A percentile compares a stretch with the other conserved stretches of the same genome.
phyloP scores from a whole-genome alignment of 169 alveolate genomes.

The Pseudocohnilembus persalinus region DNA sequence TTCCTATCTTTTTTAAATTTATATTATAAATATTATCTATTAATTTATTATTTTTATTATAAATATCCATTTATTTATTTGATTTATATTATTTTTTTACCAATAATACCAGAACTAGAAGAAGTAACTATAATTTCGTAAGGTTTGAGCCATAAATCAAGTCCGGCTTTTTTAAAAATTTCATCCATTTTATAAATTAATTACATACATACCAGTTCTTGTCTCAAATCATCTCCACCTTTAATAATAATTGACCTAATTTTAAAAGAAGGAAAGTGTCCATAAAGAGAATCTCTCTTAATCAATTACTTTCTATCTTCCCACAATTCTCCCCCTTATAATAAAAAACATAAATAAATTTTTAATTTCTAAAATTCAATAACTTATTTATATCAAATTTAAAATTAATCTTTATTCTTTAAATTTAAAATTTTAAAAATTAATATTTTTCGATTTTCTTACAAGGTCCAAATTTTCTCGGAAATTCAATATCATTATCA shows the following conservation, averaged over 20 bases:
- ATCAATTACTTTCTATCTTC: slow-evolving; percentile 13
- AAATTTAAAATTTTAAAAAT: no score
- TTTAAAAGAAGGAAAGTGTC: slow-evolving; percentile 39
- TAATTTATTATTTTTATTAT: no score
- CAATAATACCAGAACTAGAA: slow-evolving; percentile 73
- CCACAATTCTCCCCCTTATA: slow-evolving; percentile 14
- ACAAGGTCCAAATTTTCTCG: not conserved
- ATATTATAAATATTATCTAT: no score
- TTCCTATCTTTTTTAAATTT: no score
- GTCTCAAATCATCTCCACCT: slow-evolving; percentile 80
- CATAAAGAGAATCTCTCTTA: slow-evolving; percentile 21
- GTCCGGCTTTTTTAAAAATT: slow-evolving; percentile 56
- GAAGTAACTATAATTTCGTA: slow-evolving; percentile 77
- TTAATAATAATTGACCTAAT: slow-evolving; percentile 56
- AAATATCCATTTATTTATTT: slow-evolving; percentile 19
- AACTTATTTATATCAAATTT: no score
- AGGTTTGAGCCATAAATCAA: slow-evolving; percentile 70
- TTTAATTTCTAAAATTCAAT: no score
- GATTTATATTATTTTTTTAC: slow-evolving; percentile 15
- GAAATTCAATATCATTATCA: not conserved
- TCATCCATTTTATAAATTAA: slow-evolving; percentile 65
- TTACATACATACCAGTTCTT: slow-evolving; percentile 79
- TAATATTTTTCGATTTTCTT: no score
- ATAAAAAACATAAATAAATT: no score
- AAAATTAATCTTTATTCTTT: no score